Conservation (phyloP, 2,329 filamentous ascomycete species). For the Cladosporium sp. region DNA sequence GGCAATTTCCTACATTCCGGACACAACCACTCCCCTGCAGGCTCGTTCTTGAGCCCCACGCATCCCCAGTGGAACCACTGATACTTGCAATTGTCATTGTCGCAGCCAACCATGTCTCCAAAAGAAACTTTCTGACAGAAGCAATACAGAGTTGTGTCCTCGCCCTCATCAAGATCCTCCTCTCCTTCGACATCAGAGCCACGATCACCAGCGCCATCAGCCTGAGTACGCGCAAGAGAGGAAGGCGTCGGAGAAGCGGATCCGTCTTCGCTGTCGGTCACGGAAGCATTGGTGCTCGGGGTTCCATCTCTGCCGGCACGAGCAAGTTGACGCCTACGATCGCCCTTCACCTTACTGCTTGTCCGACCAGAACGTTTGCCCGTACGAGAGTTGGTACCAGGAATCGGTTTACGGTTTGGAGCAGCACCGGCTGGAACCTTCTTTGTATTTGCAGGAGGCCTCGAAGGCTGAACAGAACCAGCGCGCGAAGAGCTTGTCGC, state of each 20-base stretch:
- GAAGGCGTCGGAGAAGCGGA: conserved; percentile 29
- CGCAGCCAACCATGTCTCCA: conserved; percentile 83
- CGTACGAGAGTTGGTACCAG: background rate
- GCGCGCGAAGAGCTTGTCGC: conserved; percentile 45
- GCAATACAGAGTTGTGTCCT: conserved; percentile 73
- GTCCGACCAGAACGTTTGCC: conserved; percentile 10
- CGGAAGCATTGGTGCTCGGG: conserved; percentile 27
- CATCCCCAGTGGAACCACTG: conserved; percentile 84
- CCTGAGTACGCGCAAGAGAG: conserved; percentile 22
- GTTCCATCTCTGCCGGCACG: conserved; percentile 24
- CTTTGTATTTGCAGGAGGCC: conserved; percentile 9
- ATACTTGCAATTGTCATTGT: conserved; percentile 72
- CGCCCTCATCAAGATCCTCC: conserved; percentile 60
- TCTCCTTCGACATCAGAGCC: conserved; percentile 36
- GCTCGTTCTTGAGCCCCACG: conserved; percentile 45
- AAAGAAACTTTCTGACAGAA: conserved; percentile 77
- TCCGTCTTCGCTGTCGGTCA: conserved; percentile 12
- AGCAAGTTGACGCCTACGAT: conserved; percentile 31
- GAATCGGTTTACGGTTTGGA: background rate
- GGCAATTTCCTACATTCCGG: conserved; percentile 29
- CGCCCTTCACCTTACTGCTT: conserved; percentile 25
- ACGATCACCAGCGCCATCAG: conserved; percentile 22
- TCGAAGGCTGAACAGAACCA: conserved; percentile 51
- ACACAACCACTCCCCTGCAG: conserved; percentile 47
- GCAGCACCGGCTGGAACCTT: conserved; percentile 1